phyloP scores from a whole-genome alignment of 164 flowering plant species.

The Vitis rupestris region DNA sequence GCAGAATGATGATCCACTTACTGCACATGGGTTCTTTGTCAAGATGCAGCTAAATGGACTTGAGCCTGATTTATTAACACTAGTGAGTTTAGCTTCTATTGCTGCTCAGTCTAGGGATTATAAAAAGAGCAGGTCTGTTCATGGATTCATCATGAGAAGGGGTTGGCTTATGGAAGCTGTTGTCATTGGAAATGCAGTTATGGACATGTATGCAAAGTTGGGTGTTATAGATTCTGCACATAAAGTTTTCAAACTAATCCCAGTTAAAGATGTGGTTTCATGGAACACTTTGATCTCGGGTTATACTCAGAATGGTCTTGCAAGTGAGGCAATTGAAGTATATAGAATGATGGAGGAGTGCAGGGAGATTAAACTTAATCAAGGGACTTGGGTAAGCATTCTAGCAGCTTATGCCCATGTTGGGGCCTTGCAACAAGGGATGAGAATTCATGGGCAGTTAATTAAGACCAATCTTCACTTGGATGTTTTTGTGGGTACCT shows the following conservation, averaged over 20 bases:
- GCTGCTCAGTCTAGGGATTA: slow-evolving; percentile 45
- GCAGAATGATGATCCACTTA: slow-evolving; percentile 45
- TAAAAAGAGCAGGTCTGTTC: slow-evolving; percentile 38
- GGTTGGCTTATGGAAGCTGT: slow-evolving; percentile 41
- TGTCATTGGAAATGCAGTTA: slow-evolving; percentile 55
- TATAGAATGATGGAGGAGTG: slow-evolving; percentile 35
- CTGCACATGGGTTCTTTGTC: slow-evolving; percentile 34
- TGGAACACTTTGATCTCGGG: slow-evolving; percentile 77
- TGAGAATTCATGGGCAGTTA: slow-evolving; percentile 38
- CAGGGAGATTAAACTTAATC: slow-evolving; percentile 37
- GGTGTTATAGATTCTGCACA: slow-evolving; percentile 45
- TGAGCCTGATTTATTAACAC: slow-evolving; percentile 52
- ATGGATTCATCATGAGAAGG: slow-evolving; percentile 43
- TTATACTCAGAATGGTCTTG: slow-evolving; percentile 68
- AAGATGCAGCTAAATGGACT: slow-evolving; percentile 47
- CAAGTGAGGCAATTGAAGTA: slow-evolving; percentile 55
- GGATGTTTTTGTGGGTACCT: slow-evolving; percentile 46
- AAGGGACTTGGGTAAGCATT: slow-evolving; percentile 55
- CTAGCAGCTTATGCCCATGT: slow-evolving; percentile 70
- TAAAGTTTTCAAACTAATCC: slow-evolving; percentile 44
- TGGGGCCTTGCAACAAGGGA: slow-evolving; percentile 61
- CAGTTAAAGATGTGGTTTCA: slow-evolving; percentile 51
- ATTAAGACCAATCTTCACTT: slow-evolving; percentile 24
- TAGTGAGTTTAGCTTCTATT: slow-evolving; percentile 64
- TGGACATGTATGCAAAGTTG: slow-evolving; percentile 74